These are phyloP conservation scores for Trichoderma endophyticum DNA, from an alignment of 2,329 filamentous ascomycete genomes.

Conservation along the genomic window DNA sequence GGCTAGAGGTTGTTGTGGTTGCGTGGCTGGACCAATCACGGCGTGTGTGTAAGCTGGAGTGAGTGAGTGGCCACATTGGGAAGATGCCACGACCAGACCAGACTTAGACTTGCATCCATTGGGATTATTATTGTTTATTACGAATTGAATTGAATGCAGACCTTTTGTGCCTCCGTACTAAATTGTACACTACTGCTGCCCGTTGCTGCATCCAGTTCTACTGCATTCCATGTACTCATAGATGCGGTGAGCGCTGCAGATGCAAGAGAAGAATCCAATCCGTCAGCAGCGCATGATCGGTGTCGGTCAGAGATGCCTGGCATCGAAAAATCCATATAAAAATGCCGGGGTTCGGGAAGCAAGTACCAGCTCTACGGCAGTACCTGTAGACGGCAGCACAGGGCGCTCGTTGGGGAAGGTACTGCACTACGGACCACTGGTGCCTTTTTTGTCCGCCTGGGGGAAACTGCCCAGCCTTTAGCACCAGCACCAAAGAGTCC, in stretches of 20 bases:
- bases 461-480: background rate
- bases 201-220: background rate
- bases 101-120: background rate
- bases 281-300: background rate
- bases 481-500: background rate
- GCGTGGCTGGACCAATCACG: background rate
- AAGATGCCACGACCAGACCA: background rate
- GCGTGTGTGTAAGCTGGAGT: background rate
- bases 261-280: background rate
- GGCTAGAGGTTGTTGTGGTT: background rate
- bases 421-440: background rate
- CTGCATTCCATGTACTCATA: background rate
- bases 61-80: background rate
- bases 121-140: background rate
- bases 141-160: background rate
- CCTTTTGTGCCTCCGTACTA: background rate
- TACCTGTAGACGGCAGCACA: constrained; percentile 7
- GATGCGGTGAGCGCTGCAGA: background rate
- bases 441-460: background rate
- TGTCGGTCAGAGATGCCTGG: background rate
- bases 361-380: constrained; percentile 6
- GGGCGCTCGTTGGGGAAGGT: constrained; percentile 7
- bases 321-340: background rate
- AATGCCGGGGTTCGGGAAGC: background rate
- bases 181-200: background rate